These are phyloP conservation scores for Cyclospora cayetanensis DNA, from an alignment of 169 alveolate genomes.

Conservation along the genomic window DNA sequence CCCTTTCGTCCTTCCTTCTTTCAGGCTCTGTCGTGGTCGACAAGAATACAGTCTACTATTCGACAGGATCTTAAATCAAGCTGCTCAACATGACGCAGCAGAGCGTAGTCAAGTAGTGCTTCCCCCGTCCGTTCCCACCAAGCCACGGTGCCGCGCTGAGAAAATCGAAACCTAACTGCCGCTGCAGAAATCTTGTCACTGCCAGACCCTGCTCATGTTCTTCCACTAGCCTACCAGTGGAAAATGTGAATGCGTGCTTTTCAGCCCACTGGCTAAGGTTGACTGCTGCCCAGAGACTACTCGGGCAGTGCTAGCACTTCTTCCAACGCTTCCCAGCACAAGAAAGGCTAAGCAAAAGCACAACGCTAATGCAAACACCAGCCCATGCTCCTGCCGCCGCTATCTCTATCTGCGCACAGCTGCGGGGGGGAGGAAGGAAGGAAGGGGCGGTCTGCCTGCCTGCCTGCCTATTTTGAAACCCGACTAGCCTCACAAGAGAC, in stretches of 20 bases:
- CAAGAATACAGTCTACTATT: no score
- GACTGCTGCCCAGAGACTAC: constrained; percentile 53
- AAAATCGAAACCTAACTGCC: constrained; percentile 53
- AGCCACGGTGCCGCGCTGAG: not conserved
- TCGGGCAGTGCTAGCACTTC: constrained; percentile 15
- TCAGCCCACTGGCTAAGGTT: constrained; percentile 43
- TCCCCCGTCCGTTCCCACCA: not conserved
- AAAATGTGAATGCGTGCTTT: not conserved
- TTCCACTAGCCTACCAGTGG: constrained; percentile 31
- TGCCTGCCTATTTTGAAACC: no score
- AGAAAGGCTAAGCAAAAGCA: not conserved
- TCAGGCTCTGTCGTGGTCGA: no score
- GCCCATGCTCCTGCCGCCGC: not conserved
- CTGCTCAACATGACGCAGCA: no score
- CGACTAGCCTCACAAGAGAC: no score
- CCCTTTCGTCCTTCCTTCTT: no score
- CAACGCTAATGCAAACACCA: not conserved
- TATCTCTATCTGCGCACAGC: not conserved
- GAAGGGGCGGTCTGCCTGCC: no score
- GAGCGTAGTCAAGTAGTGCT: no score
- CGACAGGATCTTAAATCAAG: no score
- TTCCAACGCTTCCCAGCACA: constrained; percentile 1
- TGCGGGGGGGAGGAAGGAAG: not conserved
- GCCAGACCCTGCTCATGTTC: constrained; percentile 60
- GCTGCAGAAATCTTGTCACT: constrained; percentile 66